A percentile compares a stretch with the other conserved stretches of the same genome.
phyloP scores from a whole-genome alignment of 2,329 filamentous ascomycete genomes.

The Pseudocercospora fijiensis region DNA sequence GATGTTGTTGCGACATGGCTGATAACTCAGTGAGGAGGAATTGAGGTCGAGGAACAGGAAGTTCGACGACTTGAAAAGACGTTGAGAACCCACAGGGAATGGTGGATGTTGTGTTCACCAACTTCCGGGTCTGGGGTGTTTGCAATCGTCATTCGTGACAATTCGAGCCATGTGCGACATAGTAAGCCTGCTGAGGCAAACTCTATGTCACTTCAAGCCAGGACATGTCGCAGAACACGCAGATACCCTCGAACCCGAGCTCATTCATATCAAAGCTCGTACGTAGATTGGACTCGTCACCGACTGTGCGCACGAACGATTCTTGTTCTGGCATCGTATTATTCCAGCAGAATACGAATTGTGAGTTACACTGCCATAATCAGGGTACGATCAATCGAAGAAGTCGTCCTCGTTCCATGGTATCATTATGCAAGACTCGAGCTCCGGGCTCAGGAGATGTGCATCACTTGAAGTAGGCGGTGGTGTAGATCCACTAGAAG shows the following conservation, averaged over 20 bases:
- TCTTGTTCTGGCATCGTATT: not conserved
- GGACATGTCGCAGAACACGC: not conserved
- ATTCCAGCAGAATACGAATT: not conserved
- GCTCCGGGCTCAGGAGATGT: not conserved
- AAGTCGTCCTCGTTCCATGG: slow-evolving; percentile 3
- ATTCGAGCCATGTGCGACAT: not conserved
- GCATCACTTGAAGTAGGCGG: not conserved
- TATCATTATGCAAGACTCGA: slow-evolving; percentile 2
- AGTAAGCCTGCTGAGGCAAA: not conserved
- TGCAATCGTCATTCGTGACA: not conserved
- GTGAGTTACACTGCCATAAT: not conserved
- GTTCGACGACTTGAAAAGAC: not conserved
- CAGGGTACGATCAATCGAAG: not conserved
- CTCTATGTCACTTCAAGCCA: not conserved
- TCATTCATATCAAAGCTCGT: not conserved
- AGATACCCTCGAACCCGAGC: not conserved
- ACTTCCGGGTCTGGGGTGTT: not conserved
- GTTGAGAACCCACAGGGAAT: not conserved
- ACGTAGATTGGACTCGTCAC: not conserved
- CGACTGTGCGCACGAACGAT: not conserved
- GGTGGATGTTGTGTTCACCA: not conserved
- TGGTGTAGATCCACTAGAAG: not conserved
- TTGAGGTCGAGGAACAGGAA: not conserved
- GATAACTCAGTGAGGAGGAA: not conserved
- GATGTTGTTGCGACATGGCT: not conserved